Base-by-base conservation (phyloP, 1,284 basidiomycete genomes). In the Thecaphora thlaspeos region DNA sequence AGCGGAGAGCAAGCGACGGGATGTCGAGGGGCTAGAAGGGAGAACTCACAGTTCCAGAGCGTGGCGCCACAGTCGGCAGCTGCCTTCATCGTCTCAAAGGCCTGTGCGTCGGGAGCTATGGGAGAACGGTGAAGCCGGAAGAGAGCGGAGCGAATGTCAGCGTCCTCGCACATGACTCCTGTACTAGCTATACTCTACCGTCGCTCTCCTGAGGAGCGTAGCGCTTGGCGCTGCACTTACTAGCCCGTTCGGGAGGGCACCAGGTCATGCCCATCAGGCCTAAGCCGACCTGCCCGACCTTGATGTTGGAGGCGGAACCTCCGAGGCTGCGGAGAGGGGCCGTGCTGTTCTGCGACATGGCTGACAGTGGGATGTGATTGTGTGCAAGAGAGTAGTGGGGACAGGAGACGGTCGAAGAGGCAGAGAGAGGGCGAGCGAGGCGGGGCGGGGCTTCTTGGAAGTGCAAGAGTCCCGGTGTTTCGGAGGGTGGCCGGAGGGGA, bases 81-180 rank as follows among this genome's bases (percentile, higher is more conserved):
- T 37, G 58, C 36, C 70, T 84, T 86, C 80, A 88, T 85, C 5
- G 84, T 80, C 36, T 81, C 82, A 55, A 88, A 87, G 11, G 82
- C 82, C 18, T 82, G 79, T 47, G 84, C 82, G 41, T 87, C 84
- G 0, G 83, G 73, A 2, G 81, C 76, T 15, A 30, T 30, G 28
- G 28, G 28, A 62, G 70, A 17, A 30, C 28, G 28, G 28, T 30
- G 7, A 81, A 17, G 43, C 21, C 18, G 12, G 43, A 14, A 11
- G 34, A 21, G 17, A 18, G 18, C 30, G 17, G n/a, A n/a, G n/a
- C n/a, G n/a, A n/a, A n/a, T n/a, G n/a, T n/a, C n/a, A n/a, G n/a
- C n/a, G n/a, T n/a, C n/a, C n/a, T n/a, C n/a, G n/a, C n/a, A n/a
- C n/a, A n/a, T n/a, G n/a, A n/a, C n/a, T n/a, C n/a, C n/a, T n/a